Conservation (phyloP, 495 filamentous ascomycete genomes). For the Emericellopsis terricola region DNA sequence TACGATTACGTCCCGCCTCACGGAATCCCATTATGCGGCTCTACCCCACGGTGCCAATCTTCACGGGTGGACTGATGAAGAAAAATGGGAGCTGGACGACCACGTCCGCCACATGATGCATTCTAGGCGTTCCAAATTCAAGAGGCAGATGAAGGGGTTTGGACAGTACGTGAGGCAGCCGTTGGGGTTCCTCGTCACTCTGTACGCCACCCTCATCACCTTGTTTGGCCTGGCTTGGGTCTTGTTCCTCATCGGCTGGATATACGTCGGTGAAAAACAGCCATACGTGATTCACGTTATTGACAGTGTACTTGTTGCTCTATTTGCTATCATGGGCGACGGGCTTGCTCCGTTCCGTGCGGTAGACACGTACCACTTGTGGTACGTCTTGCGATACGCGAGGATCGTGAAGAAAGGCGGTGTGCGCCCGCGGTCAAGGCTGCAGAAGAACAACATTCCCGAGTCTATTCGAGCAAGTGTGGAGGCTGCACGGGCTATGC, state of each 20-base stretch:
- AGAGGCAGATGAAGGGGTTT: conserved; percentile 56
- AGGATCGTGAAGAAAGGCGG: conserved; percentile 1
- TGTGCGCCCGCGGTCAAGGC: background rate
- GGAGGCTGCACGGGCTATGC: background rate
- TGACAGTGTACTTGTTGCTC: conserved; percentile 57
- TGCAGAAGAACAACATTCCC: background rate
- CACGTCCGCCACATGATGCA: conserved; percentile 71
- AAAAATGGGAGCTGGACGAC: conserved; percentile 57
- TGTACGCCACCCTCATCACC: conserved; percentile 68
- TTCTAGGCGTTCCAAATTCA: conserved; percentile 57
- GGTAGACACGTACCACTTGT: conserved; percentile 70
- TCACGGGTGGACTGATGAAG: conserved; percentile 48
- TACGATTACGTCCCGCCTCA: conserved; percentile 26
- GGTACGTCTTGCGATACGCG: conserved; percentile 37
- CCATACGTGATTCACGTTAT: conserved; percentile 55
- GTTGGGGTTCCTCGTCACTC: conserved; percentile 55
- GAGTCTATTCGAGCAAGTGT: background rate
- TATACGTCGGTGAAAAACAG: conserved; percentile 57
- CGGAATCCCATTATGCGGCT: conserved; percentile 33
- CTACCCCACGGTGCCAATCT: conserved; percentile 45
- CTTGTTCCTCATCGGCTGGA: conserved; percentile 72
- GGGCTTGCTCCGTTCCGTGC: conserved; percentile 59
- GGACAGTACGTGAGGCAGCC: conserved; percentile 54
- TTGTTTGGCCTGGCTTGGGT: conserved; percentile 72
- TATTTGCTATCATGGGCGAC: conserved; percentile 64